Base-by-base conservation (phyloP, 352 stramenopile genomes). In the Vaucheria bursata region DNA sequence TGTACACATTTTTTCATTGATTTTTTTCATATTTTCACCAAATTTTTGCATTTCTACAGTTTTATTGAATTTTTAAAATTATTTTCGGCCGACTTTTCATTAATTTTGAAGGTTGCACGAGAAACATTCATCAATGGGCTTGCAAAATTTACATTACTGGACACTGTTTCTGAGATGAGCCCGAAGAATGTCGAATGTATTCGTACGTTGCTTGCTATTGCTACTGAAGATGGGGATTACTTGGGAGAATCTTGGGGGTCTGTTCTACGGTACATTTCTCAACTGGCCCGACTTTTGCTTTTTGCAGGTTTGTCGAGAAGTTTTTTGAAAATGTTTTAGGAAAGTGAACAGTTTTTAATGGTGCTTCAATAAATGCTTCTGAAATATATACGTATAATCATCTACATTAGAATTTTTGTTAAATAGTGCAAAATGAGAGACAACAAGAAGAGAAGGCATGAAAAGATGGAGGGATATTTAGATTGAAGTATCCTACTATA, bases 131-230 rank as follows among this genome's bases (percentile, higher is more conserved):
- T 81, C 0, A 84, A 81, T 71, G 75, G 73, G 73, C 36, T 84
- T 1, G 79, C 74, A 38, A 81, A 81, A 35, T 84, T 81, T 59
- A 84, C 79, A 0, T 12, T 78, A n/a, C 79, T 84, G 34, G 79
- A 81, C 79, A 81, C 79, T 0, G 73, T 84, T 37, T 35, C 73
- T 69, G 73, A 84, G 74, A 84, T 84, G 79, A 35, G 74, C 8
- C 73, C 73, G 33, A 98, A 98, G 87, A 96, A 99, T 85, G 95
- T 99, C 74, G 93, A 97, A 68, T 95, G 93, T 40, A 96, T 98
- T 83, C 92, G 95, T 73, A 94, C 95, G 52, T 86, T 99, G 0
- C 90, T 99, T 25, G 94, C 89, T 6, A 96, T 99, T 82, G 96
- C 94, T 4, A 89, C 98, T 5, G 94, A 96, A 77, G 95, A 99